Evolutionary conservation across 176 grass and related monocot species (phyloP), one percentile per base, ranked within the genome.

Genomic region (Oropetium thomaeum): DNA sequence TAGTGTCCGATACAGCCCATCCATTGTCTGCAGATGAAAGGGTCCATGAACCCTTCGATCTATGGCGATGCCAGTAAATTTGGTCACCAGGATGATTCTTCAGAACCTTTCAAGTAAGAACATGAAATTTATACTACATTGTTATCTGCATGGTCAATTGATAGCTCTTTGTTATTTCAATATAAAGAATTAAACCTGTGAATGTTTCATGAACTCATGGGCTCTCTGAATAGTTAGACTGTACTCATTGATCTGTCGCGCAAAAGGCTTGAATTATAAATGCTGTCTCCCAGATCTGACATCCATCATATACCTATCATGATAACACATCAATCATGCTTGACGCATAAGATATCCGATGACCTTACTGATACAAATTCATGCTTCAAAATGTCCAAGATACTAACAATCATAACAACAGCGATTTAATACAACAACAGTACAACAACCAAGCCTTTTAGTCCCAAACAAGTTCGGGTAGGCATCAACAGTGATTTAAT

Each of bases 231-330:
- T 48, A 62, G 65, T 77, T 72, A 54, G 78, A 54, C 28, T 33
- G 67, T 87, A 89, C 67, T 96, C 89, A 20, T 85, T 72, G 31
- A 72, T 84, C 81, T 44, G 69, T 96, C 22, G 93, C 72, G 0
- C 75, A 85, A 71, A 87, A 81, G 55, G 93, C 81, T 89, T 92
- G 93, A 92, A 92, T 73, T 67, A 83, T 87, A 33, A 96, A 89
- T 68, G 89, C 84, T 43, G 89, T 89, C 58, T 96, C 92, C 92
- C 89, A 96, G 35, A 80, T 78, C 26, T 96, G 89, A 74, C 81
- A 89, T 11, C 92, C 92, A 85, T 96, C 85, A 67, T 85, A 92
- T 8, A 85, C 92, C 83, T 92, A 80, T 38, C 33, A 55, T 15
- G 59, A 42, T 43, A 62, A 40, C 5, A 38, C 20, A 29, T n/a